Conservation (phyloP, 805 yeast species). For the Lipomyces yamadae region DNA sequence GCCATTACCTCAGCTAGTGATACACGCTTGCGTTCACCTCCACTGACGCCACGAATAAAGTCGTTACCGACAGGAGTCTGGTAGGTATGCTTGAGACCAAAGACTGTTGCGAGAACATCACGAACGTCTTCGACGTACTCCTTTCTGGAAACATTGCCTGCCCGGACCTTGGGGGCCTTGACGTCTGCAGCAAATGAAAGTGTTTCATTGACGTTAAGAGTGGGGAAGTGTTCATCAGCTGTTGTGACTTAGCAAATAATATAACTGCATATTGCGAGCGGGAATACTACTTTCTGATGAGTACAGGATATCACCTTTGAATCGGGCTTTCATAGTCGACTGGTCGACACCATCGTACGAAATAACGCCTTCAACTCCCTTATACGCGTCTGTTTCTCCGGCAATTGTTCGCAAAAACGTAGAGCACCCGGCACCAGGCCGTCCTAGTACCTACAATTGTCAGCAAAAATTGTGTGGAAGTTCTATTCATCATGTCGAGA, state of each 20-base stretch:
- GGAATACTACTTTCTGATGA: constrained; percentile 32
- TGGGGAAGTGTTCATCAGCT: constrained; percentile 73
- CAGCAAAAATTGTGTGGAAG: constrained; percentile 42
- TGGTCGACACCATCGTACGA: constrained; percentile 66
- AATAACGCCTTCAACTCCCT: constrained; percentile 60
- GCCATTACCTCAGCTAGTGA: constrained; percentile 79
- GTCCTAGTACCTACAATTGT: constrained; percentile 72
- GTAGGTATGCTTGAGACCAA: constrained; percentile 50
- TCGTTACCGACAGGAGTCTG: constrained; percentile 55
- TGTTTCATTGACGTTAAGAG: constrained; percentile 74
- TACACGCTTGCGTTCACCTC: constrained; percentile 79
- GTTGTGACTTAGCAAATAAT: constrained; percentile 43
- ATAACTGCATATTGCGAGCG: neutral
- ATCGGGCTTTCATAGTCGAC: constrained; percentile 61
- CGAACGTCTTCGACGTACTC: constrained; percentile 72
- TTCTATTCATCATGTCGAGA: constrained; percentile 36
- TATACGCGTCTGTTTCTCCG: constrained; percentile 60
- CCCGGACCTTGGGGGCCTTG: constrained; percentile 64
- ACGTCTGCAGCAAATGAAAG: constrained; percentile 70
- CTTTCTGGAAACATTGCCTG: constrained; percentile 53
- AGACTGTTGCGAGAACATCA: constrained; percentile 67
- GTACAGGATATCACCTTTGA: constrained; percentile 55
- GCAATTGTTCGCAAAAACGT: constrained; percentile 73
- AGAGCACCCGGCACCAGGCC: constrained; percentile 79
- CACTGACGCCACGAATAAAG: constrained; percentile 61